Percentiles rank a stretch among this genome's conserved stretches.
Evolutionary conservation across 441 rosid genomes (phyloP).

Genomic region (Adansonia grandidieri): DNA sequence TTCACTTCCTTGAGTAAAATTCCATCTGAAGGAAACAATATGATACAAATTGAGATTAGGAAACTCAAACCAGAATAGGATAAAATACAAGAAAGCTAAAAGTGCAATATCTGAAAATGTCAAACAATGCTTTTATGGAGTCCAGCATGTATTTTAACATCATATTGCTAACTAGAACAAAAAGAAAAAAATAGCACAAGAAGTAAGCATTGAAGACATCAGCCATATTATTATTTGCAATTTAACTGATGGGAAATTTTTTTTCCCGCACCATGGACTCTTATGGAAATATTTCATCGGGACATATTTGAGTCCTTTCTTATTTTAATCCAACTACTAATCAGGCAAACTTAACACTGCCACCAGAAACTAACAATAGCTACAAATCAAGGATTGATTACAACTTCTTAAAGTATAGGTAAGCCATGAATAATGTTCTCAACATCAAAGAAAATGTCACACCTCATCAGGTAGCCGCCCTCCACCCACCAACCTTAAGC

Average conservation of each 20-base stretch:
- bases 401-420: not conserved
- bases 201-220: too few relatives aligned
- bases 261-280: not conserved
- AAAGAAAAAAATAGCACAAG: too few relatives aligned
- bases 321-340: not conserved
- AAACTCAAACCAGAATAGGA: conserved; percentile 7
- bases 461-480: not conserved
- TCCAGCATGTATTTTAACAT: not conserved
- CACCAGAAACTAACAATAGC: not conserved
- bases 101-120: conserved; percentile 1
- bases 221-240: too few relatives aligned
- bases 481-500: not conserved
- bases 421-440: not conserved
- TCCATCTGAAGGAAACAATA: conserved; percentile 63
- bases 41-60: conserved; percentile 3
- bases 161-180: too few relatives aligned
- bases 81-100: conserved; percentile 6
- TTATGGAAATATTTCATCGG: not conserved
- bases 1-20: conserved; percentile 87
- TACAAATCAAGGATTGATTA: not conserved
- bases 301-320: not conserved
- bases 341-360: not conserved
- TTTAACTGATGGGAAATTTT: not conserved
- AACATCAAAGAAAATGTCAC: not conserved
- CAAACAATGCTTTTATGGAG: too few relatives aligned